These are phyloP conservation scores for Stevia rebaudiana DNA, from an alignment of 140 eudicot species.

Conservation along the genomic window DNA sequence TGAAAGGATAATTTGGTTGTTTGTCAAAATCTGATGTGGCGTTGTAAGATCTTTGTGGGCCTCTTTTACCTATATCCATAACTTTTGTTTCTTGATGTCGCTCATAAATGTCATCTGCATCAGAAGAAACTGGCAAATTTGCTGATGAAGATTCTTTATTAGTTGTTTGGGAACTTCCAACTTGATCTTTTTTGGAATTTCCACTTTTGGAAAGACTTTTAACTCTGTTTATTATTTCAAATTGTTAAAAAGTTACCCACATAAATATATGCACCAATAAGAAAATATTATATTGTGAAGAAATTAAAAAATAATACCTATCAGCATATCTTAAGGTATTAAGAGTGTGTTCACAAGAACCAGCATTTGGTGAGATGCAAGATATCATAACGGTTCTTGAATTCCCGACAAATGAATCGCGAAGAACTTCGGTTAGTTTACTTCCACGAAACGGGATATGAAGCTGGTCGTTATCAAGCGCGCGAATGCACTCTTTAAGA, in stretches of 20 bases:
- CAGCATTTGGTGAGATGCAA: constrained; percentile 93
- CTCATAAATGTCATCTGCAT: constrained; percentile 55
- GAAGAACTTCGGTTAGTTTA: constrained; percentile 94
- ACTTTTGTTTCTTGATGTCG: constrained; percentile 48
- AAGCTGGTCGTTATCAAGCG: constrained; percentile 95
- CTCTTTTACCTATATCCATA: constrained; percentile 51
- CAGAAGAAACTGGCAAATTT: constrained; percentile 39
- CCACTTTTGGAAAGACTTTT: constrained; percentile 94
- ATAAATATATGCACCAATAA: not conserved
- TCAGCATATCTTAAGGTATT: constrained; percentile 98
- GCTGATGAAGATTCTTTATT: constrained; percentile 58
- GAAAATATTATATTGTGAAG: not conserved
- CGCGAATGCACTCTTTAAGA: constrained; percentile 97
- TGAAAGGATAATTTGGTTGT: constrained; percentile 38
- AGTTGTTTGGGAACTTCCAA: constrained; percentile 46
- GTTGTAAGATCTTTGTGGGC: constrained; percentile 44
- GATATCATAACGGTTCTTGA: constrained; percentile 99
- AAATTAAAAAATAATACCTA: constrained; percentile 37
- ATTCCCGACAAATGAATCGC: constrained; percentile 97
- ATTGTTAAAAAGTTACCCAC: not conserved
- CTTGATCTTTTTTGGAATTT: constrained; percentile 73
- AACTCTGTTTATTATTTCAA: constrained; percentile 50
- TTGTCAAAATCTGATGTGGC: constrained; percentile 50
- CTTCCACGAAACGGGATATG: constrained; percentile 99
- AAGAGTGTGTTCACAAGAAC: constrained; percentile 97